Evolutionary conservation across 1,284 basidiomycete genomes (phyloP), one percentile per base, ranked within the genome.

Genomic region (Paramarasmius palmivorus): DNA sequence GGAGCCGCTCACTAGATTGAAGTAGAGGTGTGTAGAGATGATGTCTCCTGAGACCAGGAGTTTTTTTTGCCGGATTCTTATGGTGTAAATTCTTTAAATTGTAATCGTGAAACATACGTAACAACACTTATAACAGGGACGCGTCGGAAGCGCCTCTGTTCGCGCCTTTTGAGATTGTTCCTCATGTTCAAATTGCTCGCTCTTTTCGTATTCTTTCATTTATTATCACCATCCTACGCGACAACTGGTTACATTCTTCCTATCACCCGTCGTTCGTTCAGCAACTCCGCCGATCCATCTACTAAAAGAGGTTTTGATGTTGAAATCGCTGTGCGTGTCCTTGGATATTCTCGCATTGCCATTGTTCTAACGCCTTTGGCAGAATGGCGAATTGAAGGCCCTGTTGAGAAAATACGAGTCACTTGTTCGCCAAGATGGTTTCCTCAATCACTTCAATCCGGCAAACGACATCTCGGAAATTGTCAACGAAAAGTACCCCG

Each of bases 401-500:
- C 35, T 50, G 19, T 29, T 38, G 22, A 38, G 32, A 37, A 54
- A 54, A 29, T 54, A 54, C 36, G n/a, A n/a, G n/a, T 23, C 17
- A 7, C 6, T 9, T 34, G 48, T 36, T 26, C 41, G 22, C 14
- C 12, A 45, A 19, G 19, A 19, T 32, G 41, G 25, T n/a, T 20
- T 45, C 6, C 15, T 46, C 22, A 32, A 12, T n/a, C n/a, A n/a
- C n/a, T 41, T 49, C 44, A 39, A 34, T 4, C 38, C 48, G 20
- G 48, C 42, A 12, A 50, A 50, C 41, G 49, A 54, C 38, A 46
- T 50, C 32, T 45, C 49, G 9, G 32, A 50, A 26, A 38, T 49
- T 22, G 40, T 50, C 41, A 20, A 53, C 39, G 35, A 38, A 23
- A 17, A 20, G 10, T 47, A 46, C 26, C 66, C 68, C 3, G 59